phyloP scores from a whole-genome alignment of 805 yeast genomes.

The Lachancea sp. region DNA sequence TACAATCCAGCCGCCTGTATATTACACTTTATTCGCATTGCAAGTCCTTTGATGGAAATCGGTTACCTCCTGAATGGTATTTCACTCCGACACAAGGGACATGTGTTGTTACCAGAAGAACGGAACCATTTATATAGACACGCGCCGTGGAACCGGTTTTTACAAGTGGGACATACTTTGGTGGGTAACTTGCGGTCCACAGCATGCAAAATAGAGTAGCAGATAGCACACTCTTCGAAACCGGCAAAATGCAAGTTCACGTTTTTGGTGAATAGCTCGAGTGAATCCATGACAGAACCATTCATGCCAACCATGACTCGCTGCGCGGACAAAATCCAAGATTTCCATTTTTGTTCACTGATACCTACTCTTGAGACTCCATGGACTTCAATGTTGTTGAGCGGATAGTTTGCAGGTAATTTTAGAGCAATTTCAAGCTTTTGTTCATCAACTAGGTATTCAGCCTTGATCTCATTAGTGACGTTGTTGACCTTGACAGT shows the following conservation, averaged over 20 bases:
- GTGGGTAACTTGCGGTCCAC: constrained; percentile 88
- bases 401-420: constrained; percentile 73
- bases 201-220: constrained; percentile 81
- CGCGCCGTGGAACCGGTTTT: constrained; percentile 90
- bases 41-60: no score
- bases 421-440: constrained; percentile 70
- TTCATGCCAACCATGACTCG: constrained; percentile 69
- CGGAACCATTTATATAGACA: constrained; percentile 97
- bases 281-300: constrained; percentile 48
- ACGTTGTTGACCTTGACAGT: constrained; percentile 55
- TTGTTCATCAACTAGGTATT: constrained; percentile 80
- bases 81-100: constrained; percentile 81
- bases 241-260: constrained; percentile 85
- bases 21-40: no score
- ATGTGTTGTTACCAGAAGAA: constrained; percentile 84
- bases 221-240: constrained; percentile 94
- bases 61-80: constrained; percentile 27
- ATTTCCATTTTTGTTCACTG: constrained; percentile 86
- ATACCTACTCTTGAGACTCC: constrained; percentile 84
- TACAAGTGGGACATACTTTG: constrained; percentile 82
- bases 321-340: constrained; percentile 91
- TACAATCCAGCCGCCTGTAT: no score
- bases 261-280: constrained; percentile 46
- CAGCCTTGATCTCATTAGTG: constrained; percentile 62
- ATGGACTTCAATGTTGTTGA: constrained; percentile 63